A percentile compares a stretch with the other conserved stretches of the same genome.
Evolutionary conservation across 164 flowering plant genomes (phyloP).

Genomic region (Umbilicus rupestris): DNA sequence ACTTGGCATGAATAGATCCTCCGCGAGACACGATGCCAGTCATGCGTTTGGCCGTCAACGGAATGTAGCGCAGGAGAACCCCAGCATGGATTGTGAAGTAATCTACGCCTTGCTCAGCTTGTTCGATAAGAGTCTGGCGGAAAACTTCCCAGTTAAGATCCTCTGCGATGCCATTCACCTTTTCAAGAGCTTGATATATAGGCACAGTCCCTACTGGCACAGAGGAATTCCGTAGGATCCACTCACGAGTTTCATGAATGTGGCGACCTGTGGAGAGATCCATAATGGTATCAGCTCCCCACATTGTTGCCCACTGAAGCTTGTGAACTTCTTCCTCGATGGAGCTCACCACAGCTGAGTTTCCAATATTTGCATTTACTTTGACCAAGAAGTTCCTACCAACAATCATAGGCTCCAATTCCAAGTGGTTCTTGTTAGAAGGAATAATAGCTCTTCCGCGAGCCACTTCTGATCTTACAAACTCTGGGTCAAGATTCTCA

Average conservation of each 20-base stretch:
- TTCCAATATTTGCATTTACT: slow-evolving; percentile 97
- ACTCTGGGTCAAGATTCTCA: slow-evolving; percentile 94
- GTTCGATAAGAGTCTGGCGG: slow-evolving; percentile 91
- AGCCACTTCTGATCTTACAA: slow-evolving; percentile 95
- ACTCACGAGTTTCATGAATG: slow-evolving; percentile 98
- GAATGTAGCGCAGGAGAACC: slow-evolving; percentile 86
- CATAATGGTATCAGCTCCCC: slow-evolving; percentile 99
- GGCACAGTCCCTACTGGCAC: slow-evolving; percentile 99
- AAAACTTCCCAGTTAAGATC: slow-evolving; percentile 93
- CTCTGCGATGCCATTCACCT: slow-evolving; percentile 94
- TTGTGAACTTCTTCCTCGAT: slow-evolving; percentile 98
- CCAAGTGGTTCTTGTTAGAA: slow-evolving; percentile 94
- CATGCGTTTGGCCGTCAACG: slow-evolving; percentile 94
- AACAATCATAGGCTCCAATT: slow-evolving; percentile 94
- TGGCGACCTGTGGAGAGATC: slow-evolving; percentile 98
- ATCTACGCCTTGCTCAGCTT: slow-evolving; percentile 99
- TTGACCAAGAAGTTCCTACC: slow-evolving; percentile 97
- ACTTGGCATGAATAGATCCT: slow-evolving; percentile 98
- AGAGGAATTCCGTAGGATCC: slow-evolving; percentile 93
- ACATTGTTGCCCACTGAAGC: slow-evolving; percentile 99
- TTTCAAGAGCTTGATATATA: slow-evolving; percentile 96
- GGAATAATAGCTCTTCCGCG: slow-evolving; percentile 98
- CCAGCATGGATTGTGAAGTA: slow-evolving; percentile 99
- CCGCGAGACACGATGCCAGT: slow-evolving; percentile 99
- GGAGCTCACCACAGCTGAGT: slow-evolving; percentile 95